These are phyloP conservation scores for Davidsoniella australis DNA, from an alignment of 2,329 filamentous ascomycete genomes.

Conservation along the genomic window DNA sequence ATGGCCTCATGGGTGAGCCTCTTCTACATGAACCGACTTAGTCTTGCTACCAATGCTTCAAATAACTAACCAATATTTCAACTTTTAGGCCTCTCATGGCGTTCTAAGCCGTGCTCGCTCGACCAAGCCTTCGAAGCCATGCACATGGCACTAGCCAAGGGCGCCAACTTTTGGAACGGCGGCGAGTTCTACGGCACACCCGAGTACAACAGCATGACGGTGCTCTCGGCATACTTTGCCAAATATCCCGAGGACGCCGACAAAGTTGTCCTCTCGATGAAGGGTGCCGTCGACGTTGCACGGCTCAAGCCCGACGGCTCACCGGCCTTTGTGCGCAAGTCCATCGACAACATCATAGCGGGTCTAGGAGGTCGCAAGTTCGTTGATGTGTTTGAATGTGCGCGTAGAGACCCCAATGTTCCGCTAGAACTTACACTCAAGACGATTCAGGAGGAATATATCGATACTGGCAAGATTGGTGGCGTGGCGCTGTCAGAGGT, in stretches of 20 bases:
- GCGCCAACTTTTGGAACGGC: constrained; percentile 40
- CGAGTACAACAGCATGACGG: constrained; percentile 38
- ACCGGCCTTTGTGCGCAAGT: constrained; percentile 35
- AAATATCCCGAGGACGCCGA: constrained; percentile 46
- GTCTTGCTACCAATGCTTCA: neutral
- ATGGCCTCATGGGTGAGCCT: constrained; percentile 34
- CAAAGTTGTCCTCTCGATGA: constrained; percentile 44
- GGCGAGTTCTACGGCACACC: constrained; percentile 48
- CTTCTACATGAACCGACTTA: neutral
- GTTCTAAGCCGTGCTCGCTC: constrained; percentile 22
- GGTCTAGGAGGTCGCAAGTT: constrained; percentile 37
- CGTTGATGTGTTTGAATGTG: constrained; percentile 43
- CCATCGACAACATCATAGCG: constrained; percentile 37
- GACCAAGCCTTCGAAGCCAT: constrained; percentile 37
- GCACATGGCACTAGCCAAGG: constrained; percentile 30
- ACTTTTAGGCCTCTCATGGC: constrained; percentile 27
- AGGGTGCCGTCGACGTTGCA: constrained; percentile 31
- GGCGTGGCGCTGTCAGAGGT: constrained; percentile 36
- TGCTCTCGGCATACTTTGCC: constrained; percentile 45
- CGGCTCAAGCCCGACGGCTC: constrained; percentile 30
- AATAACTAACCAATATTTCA: neutral
- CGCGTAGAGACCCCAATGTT: constrained; percentile 35
- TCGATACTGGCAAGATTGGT: constrained; percentile 34
- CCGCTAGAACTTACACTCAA: constrained; percentile 28
- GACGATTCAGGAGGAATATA: constrained; percentile 29